phyloP scores from a whole-genome alignment of 805 yeast species.

The Pichia deserticola region DNA sequence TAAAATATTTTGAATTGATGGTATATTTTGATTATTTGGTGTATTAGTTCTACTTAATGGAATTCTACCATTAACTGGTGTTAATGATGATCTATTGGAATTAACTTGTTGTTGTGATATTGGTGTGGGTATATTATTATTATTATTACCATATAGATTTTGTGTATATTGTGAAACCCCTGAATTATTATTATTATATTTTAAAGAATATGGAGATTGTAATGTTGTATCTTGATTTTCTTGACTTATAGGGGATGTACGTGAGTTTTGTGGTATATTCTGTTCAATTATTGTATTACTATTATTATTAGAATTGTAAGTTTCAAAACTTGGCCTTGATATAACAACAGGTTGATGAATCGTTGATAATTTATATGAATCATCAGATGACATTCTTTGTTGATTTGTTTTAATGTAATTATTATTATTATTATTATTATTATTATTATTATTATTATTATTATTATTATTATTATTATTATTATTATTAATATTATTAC shows the following conservation, averaged over 20 bases:
- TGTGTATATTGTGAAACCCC: too few relatives aligned
- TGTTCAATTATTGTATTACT: too few relatives aligned
- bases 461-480: neutral
- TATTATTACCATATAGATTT: too few relatives aligned
- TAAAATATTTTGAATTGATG: neutral
- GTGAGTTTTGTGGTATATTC: too few relatives aligned
- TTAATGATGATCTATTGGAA: too few relatives aligned
- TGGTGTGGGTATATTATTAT: too few relatives aligned
- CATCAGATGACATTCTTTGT: neutral
- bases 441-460: neutral
- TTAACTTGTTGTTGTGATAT: too few relatives aligned
- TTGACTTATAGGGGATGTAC: too few relatives aligned
- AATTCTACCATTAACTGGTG: neutral
- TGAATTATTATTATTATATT: too few relatives aligned
- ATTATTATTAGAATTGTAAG: neutral
- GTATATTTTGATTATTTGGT: neutral
- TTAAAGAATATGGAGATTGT: neutral
- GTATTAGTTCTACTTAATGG: neutral
- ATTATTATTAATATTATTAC: neutral
- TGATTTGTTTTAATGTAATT: neutral
- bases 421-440: too few relatives aligned
- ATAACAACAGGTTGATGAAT: neutral
- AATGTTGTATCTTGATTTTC: neutral
- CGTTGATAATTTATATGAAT: neutral
- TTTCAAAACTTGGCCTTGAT: neutral